Base-by-base conservation (phyloP, 2,329 filamentous ascomycete species). In the Plenodomus tracheiphilus region DNA sequence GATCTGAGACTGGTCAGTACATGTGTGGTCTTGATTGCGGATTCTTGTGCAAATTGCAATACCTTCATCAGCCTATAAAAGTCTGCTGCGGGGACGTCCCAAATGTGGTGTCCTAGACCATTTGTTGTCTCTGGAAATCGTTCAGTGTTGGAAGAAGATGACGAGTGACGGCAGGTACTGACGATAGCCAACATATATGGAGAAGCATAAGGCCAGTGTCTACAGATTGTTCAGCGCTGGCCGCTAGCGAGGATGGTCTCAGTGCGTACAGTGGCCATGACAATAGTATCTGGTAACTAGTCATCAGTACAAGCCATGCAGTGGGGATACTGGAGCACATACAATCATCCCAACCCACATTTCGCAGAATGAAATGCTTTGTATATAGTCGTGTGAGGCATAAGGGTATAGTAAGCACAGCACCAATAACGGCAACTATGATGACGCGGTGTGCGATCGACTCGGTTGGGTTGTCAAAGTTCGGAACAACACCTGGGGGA, bases 41-140 rank as follows among this genome's bases (percentile, higher is more conserved):
- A 13, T 20, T 43, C n/a, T 2, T 21, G 28, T 6, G 18, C 1
- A 32, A 20, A 4, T n/a, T 35, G 30, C n/a, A 37, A 16, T 39
- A 54, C 53, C 51, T 59, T 59, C 56, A 59, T 59, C 17, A 59
- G 17, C 3, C 40, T 30, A n/a, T 51, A 41, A 30, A 56, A 59
- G 17, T 49, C 41, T 10, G 43, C 19, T 11, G 53, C 37, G 5
- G 53, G 25, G 22, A 53, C 52, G 28, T 59, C 53, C 46, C 47
- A 53, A 18, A 52, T 56, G 17, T 59, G 51, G 11, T 53, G 43
- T 17, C 53, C 56, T 7, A 59, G 28, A 18, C 56, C 54, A n/a
- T 59, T 56, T 2, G 44, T 56, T 17, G 56, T 54, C 43, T 59
- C 56, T 58, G 6, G 1, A 6, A n/a, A 15, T 3, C n/a, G 28